phyloP scores from a whole-genome alignment of 1,139 yeast species.

The Lodderomyces margitis region DNA sequence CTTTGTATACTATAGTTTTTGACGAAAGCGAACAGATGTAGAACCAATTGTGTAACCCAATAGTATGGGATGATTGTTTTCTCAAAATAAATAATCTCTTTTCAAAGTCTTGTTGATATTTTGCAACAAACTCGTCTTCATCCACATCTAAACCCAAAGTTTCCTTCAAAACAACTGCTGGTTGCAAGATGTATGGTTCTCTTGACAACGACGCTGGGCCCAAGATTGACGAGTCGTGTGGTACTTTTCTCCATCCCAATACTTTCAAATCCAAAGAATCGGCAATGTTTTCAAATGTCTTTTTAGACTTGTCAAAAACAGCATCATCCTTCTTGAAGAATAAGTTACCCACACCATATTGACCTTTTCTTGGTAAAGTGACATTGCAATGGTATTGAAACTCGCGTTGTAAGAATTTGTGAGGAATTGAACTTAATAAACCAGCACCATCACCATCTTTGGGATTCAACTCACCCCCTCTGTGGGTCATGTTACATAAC shows the following conservation, averaged over 20 bases:
- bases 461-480: slow-evolving; percentile 97
- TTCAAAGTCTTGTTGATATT: slow-evolving; percentile 68
- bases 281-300: slow-evolving; percentile 81
- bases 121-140: slow-evolving; percentile 54
- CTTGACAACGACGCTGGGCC: slow-evolving; percentile 95
- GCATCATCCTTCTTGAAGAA: slow-evolving; percentile 82
- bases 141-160: slow-evolving; percentile 47
- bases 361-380: slow-evolving; percentile 71
- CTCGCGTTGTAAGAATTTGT: slow-evolving; percentile 80
- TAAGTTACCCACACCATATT: slow-evolving; percentile 92
- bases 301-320: slow-evolving; percentile 63
- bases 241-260: slow-evolving; percentile 95
- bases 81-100: slow-evolving; percentile 82
- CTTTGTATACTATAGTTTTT: slow-evolving; percentile 92
- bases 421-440: slow-evolving; percentile 89
- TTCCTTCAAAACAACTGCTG: slow-evolving; percentile 71
- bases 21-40: slow-evolving; percentile 90
- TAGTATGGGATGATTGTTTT: slow-evolving; percentile 85
- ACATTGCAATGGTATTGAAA: slow-evolving; percentile 64
- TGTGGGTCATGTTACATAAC: slow-evolving; percentile 96
- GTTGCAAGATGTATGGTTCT: slow-evolving; percentile 90
- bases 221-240: slow-evolving; percentile 86
- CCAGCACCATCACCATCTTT: slow-evolving; percentile 99
- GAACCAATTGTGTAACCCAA: slow-evolving; percentile 96
- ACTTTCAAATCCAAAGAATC: slow-evolving; percentile 72